Percentiles rank a stretch among this genome's conserved stretches.
Conservation (phyloP, 2,329 filamentous ascomycete genomes). For the Drechslera avenae region DNA sequence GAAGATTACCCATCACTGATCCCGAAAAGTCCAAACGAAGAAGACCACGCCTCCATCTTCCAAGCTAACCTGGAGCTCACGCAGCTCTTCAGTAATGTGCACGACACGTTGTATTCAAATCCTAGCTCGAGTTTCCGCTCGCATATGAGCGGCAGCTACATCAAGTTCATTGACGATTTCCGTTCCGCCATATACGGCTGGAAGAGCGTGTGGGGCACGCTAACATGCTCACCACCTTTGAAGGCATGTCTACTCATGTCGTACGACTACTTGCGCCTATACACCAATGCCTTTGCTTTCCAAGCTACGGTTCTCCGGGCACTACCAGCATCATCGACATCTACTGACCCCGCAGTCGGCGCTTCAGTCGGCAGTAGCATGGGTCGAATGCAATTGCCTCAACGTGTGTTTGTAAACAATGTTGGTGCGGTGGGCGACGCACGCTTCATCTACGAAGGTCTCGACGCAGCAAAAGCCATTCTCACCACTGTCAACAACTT, state of each 20-base stretch:
- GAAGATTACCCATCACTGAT: conserved; percentile 71
- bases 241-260: conserved; percentile 71
- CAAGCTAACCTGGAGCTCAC: conserved; percentile 74
- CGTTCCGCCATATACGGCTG: conserved; percentile 70
- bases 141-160: conserved; percentile 73
- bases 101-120: conserved; percentile 74
- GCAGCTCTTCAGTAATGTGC: conserved; percentile 73
- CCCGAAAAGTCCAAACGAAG: conserved; percentile 62
- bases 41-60: conserved; percentile 71
- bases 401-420: conserved; percentile 56
- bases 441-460: conserved; percentile 57
- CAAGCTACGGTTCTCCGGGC: conserved; percentile 66
- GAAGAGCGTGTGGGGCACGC: conserved; percentile 71
- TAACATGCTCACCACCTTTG: conserved; percentile 68
- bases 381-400: conserved; percentile 43
- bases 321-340: conserved; percentile 37
- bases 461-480: conserved; percentile 57
- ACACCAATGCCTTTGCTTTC: conserved; percentile 77
- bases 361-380: conserved; percentile 1
- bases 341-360: conserved; percentile 12
- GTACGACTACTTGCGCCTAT: conserved; percentile 73
- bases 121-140: conserved; percentile 71
- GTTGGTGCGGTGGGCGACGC: conserved; percentile 56
- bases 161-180: conserved; percentile 77
- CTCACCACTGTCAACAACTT: conserved; percentile 58